Conservation (phyloP, 2,329 filamentous ascomycete genomes). For the Colletotrichum truncatum region DNA sequence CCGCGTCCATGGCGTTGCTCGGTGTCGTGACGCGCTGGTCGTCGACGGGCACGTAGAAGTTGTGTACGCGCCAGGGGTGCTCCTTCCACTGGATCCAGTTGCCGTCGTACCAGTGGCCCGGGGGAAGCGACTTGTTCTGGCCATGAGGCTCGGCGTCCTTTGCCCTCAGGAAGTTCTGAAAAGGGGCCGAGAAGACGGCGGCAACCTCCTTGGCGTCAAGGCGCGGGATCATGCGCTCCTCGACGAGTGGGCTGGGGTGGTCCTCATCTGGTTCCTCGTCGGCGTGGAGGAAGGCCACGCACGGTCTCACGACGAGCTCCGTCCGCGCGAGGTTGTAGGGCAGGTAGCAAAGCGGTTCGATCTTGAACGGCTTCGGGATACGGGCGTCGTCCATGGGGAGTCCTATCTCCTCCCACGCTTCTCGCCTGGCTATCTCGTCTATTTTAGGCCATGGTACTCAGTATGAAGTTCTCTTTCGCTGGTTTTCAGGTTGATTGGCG, state of each 20-base stretch:
- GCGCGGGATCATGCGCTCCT: slow-evolving; percentile 78
- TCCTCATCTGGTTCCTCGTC: slow-evolving; percentile 50
- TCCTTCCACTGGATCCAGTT: slow-evolving; percentile 84
- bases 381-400: slow-evolving; percentile 76
- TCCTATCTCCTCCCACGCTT: slow-evolving; percentile 94
- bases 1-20: slow-evolving; percentile 33
- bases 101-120: slow-evolving; percentile 84
- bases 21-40: slow-evolving; percentile 76
- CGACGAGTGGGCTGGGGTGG: slow-evolving; percentile 56
- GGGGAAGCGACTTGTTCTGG: slow-evolving; percentile 48
- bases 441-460: slow-evolving; percentile 40
- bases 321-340: slow-evolving; percentile 80
- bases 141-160: slow-evolving; percentile 61
- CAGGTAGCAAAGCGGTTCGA: slow-evolving; percentile 88
- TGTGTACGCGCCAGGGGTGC: slow-evolving; percentile 84
- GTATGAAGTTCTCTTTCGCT: background rate
- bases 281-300: slow-evolving; percentile 80
- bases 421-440: slow-evolving; percentile 87
- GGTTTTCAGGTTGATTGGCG: background rate
- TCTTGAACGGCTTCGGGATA: slow-evolving; percentile 79
- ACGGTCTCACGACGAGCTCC: slow-evolving; percentile 78
- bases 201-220: slow-evolving; percentile 92
- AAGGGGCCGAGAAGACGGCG: slow-evolving; percentile 90
- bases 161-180: slow-evolving; percentile 80
- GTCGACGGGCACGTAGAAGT: slow-evolving; percentile 87